These are phyloP conservation scores for Nakazawaea ambrosiae DNA, from an alignment of 805 yeast species.

Conservation along the genomic window DNA sequence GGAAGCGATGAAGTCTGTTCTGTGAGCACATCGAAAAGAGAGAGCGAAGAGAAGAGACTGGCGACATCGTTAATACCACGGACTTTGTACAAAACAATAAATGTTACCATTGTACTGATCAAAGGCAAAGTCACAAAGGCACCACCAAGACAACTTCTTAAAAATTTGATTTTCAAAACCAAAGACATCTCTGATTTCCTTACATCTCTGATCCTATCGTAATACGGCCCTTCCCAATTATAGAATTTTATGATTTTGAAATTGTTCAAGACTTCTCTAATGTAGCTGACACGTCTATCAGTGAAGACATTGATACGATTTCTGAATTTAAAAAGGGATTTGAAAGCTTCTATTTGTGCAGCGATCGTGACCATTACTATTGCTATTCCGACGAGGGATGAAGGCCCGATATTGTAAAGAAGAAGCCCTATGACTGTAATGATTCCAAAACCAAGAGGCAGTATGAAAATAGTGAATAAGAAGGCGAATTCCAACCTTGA, in stretches of 20 bases:
- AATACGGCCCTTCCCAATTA: slow-evolving; percentile 39
- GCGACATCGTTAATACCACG: slow-evolving; percentile 40
- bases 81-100: slow-evolving; percentile 26
- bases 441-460: neutral
- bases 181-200: slow-evolving; percentile 33
- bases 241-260: slow-evolving; percentile 37
- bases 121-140: slow-evolving; percentile 60
- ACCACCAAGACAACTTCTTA: slow-evolving; percentile 57
- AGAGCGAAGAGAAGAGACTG: slow-evolving; percentile 59
- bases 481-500: slow-evolving; percentile 53
- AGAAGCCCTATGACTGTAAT: slow-evolving; percentile 41
- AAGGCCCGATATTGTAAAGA: slow-evolving; percentile 59
- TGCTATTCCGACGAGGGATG: slow-evolving; percentile 44
- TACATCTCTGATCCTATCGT: slow-evolving; percentile 25
- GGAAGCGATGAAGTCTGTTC: slow-evolving; percentile 63
- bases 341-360: slow-evolving; percentile 27
- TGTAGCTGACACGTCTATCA: slow-evolving; percentile 32
- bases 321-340: slow-evolving; percentile 27
- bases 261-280: slow-evolving; percentile 34
- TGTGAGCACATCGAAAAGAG: slow-evolving; percentile 57
- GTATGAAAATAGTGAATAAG: neutral
- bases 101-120: slow-evolving; percentile 60
- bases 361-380: slow-evolving; percentile 28
- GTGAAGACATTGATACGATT: slow-evolving; percentile 30
- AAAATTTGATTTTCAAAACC: slow-evolving; percentile 47